A percentile compares a stretch with the other conserved stretches of the same genome.
Evolutionary conservation across 495 filamentous ascomycete species (phyloP).

Genomic region (Penicilliopsis zonata): DNA sequence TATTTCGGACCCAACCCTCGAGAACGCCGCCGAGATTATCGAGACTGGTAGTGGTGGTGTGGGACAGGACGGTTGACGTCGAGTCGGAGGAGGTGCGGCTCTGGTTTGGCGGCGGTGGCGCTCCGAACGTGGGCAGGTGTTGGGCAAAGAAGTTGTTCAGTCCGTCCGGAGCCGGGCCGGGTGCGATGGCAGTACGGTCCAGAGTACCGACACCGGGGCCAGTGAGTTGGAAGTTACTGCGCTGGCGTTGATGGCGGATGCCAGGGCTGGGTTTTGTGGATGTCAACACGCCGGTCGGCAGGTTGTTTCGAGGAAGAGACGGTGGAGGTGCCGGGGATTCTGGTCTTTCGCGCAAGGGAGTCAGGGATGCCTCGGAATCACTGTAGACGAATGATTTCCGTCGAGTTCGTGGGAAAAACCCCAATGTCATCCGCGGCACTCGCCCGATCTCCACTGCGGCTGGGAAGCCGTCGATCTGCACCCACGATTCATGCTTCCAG

Average conservation of each 20-base stretch:
- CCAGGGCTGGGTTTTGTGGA: conserved; percentile 7
- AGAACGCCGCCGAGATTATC: conserved; percentile 78
- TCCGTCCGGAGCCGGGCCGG: conserved; percentile 69
- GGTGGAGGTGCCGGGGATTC: conserved; percentile 22
- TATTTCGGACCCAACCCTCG: conserved; percentile 78
- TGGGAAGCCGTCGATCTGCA: conserved; percentile 57
- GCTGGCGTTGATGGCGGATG: conserved; percentile 25
- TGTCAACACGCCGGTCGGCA: conserved; percentile 6
- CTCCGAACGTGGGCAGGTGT: conserved; percentile 59
- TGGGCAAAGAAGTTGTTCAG: conserved; percentile 69
- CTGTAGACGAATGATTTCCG: conserved; percentile 59
- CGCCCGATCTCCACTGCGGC: conserved; percentile 75
- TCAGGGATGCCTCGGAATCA: conserved; percentile 21
- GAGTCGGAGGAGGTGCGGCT: conserved; percentile 30
- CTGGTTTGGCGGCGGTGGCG: conserved; percentile 12
- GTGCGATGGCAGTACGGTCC: conserved; percentile 49
- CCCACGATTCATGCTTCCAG: conserved; percentile 85
- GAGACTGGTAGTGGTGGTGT: conserved; percentile 44
- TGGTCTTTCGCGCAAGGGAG: conserved; percentile 23
- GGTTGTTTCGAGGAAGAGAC: conserved; percentile 13
- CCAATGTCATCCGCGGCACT: conserved; percentile 66
- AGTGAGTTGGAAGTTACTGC: conserved; percentile 40
- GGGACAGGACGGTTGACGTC: conserved; percentile 26
- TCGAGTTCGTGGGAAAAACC: conserved; percentile 83
- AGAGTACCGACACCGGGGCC: conserved; percentile 81